A percentile compares a stretch with the other conserved stretches of the same genome.
These are phyloP conservation scores for Colletotrichum trifolii DNA, from an alignment of 2,329 filamentous ascomycete genomes.

Conservation along the genomic window DNA sequence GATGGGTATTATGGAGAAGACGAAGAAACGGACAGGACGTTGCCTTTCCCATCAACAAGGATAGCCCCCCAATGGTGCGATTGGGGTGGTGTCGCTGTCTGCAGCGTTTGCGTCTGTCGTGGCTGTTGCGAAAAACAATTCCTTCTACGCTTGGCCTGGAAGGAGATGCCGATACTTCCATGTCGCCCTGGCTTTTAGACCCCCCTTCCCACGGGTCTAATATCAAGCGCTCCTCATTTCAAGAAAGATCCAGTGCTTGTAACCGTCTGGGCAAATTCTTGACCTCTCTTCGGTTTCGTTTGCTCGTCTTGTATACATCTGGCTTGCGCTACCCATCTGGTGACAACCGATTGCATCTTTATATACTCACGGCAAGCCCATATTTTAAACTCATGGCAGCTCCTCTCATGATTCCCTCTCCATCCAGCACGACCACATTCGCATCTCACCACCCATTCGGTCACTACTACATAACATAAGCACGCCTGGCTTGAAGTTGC, in stretches of 20 bases:
- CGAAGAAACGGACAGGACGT: neutral
- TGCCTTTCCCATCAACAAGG: too few species aligned
- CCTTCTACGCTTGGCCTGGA: neutral
- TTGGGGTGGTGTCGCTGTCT: too few species aligned
- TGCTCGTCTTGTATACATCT: neutral
- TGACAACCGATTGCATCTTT: neutral
- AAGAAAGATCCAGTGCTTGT: neutral
- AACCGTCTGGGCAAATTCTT: slow-evolving; percentile 14
- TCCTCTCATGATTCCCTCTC: neutral
- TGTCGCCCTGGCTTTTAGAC: neutral
- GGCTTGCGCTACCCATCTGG: neutral
- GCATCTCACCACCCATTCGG: neutral
- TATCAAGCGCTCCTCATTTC: neutral
- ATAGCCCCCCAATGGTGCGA: too few species aligned
- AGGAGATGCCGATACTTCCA: slow-evolving; percentile 1
- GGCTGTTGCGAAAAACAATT: neutral
- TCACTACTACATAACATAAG: neutral
- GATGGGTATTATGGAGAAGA: slow-evolving; percentile 11
- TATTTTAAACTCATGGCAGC: slow-evolving; percentile 2
- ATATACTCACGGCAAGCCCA: slow-evolving; percentile 8
- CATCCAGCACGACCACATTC: neutral
- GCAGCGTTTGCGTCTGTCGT: too few species aligned
- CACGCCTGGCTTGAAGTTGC: neutral
- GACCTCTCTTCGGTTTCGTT: neutral
- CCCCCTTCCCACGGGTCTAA: slow-evolving; percentile 11